Conservation (phyloP, 345 rosid genomes). For the Eucalyptus marginata region DNA sequence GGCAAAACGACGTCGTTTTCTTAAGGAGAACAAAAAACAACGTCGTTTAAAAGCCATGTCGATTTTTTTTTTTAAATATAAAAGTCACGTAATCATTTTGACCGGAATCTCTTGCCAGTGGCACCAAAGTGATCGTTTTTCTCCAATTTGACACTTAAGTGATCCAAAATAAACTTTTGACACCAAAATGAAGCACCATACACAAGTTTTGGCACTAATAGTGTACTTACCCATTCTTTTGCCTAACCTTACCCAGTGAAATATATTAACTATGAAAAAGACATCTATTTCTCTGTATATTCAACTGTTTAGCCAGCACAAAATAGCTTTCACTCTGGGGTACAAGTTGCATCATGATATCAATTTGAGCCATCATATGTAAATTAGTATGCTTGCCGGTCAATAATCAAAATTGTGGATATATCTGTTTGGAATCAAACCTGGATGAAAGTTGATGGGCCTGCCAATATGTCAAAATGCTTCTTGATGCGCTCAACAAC, state of each 20-base stretch:
- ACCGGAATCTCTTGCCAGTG: too few relatives aligned
- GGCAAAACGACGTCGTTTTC: too few relatives aligned
- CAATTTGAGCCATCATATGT: neutral
- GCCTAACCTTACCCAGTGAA: neutral
- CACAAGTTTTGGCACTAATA: too few relatives aligned
- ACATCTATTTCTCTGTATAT: neutral
- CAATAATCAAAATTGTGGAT: neutral
- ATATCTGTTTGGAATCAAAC: slow-evolving; percentile 9
- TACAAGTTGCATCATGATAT: neutral
- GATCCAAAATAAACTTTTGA: too few relatives aligned
- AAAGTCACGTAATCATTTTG: too few relatives aligned
- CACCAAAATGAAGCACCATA: too few relatives aligned
- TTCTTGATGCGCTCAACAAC: slow-evolving; percentile 69
- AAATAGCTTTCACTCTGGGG: neutral
- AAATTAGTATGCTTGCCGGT: neutral
- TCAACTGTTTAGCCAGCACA: neutral
- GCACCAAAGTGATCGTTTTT: too few relatives aligned
- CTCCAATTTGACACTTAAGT: too few relatives aligned
- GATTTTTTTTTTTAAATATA: too few relatives aligned
- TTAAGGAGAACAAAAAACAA: too few relatives aligned
- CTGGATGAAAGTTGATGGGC: slow-evolving; percentile 96
- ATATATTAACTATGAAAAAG: neutral
- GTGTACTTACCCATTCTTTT: neutral
- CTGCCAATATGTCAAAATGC: slow-evolving; percentile 88
- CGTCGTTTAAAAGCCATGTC: too few relatives aligned